These are phyloP conservation scores for Pichia heedii DNA, from an alignment of 805 yeast species.

Conservation along the genomic window DNA sequence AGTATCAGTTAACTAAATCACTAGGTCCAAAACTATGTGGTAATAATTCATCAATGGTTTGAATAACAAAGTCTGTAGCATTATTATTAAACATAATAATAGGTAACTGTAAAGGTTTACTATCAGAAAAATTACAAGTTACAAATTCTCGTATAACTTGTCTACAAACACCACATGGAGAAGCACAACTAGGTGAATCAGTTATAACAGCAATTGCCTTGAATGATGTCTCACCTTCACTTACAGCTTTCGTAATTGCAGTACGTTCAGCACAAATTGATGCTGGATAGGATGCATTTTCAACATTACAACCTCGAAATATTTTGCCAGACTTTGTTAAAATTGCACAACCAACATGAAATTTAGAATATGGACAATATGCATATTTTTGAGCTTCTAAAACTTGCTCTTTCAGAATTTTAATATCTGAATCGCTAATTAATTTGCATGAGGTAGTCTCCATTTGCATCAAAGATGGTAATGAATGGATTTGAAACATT, in stretches of 20 bases:
- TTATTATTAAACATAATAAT: conserved; percentile 7
- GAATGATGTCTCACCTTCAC: conserved; percentile 33
- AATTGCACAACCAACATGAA: conserved; percentile 77
- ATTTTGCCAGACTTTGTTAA: conserved; percentile 40
- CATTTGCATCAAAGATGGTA: neutral
- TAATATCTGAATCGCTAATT: neutral
- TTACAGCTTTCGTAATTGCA: conserved; percentile 50
- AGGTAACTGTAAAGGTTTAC: conserved; percentile 3
- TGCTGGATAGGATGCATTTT: conserved; percentile 83
- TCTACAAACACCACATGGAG: conserved; percentile 94
- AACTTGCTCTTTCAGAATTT: neutral
- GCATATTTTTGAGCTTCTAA: conserved; percentile 29
- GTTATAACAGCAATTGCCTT: conserved; percentile 61
- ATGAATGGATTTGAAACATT: neutral
- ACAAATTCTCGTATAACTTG: conserved; percentile 81
- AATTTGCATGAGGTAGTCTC: neutral
- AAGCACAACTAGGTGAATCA: conserved; percentile 47
- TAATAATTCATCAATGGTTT: conserved; percentile 5
- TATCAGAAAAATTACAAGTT: neutral
- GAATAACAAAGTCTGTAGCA: neutral
- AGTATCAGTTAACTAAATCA: neutral
- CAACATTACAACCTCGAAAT: conserved; percentile 78
- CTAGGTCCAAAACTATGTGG: conserved; percentile 8
- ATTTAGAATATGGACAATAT: conserved; percentile 67
- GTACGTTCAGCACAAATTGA: conserved; percentile 72